Base-by-base conservation (phyloP, 805 yeast genomes). In the Candida lessepsii region DNA sequence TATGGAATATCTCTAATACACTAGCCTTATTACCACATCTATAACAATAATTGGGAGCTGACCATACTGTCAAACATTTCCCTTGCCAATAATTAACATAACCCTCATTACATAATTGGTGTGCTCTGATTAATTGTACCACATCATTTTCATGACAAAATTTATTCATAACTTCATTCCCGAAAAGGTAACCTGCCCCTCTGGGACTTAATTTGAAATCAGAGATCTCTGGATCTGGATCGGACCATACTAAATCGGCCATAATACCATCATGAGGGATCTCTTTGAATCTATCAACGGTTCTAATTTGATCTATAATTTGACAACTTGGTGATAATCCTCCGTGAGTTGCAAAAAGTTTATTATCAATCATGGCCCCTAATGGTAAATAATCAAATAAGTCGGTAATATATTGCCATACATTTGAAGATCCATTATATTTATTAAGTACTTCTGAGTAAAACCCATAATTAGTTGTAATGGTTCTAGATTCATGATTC, bases 221-320 rank as follows among this genome's bases (percentile, higher is more conserved):
- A 51, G 67, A 52, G 41, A 70, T 70, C 41, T 84, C 86, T 23
- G 86, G 84, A 60, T 95, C 98, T 0, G 99, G 99, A 57, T 93
- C 99, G 16, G 93, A 83, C 99, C 99, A 93, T 14, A 93, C 98
- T 37, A 93, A 68, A 60, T 93, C 99, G 1, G 99, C 99, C 97
- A 93, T 93, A 11, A 97, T 96, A 0, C 99, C 99, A 59, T 93
- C 99, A 52, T 95, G 99, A 0, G 99, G 99, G 9, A 95, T 88
- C 59, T 93, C 99, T 49, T 82, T 78, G 57, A 89, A 91, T 44
- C 99, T 61, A 61, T 93, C 99, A 7, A 95, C 82, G 11, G 93
- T 81, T 47, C 85, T 73, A 37, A 93, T 87, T 49, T 95, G 97
- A 57, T 93, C 97, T 16, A 93, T 75, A 6, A 93, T 86, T 56